Percentiles rank a stretch among this genome's conserved stretches.
Conservation (phyloP, 805 yeast genomes). For the Yarrowia deformans region DNA sequence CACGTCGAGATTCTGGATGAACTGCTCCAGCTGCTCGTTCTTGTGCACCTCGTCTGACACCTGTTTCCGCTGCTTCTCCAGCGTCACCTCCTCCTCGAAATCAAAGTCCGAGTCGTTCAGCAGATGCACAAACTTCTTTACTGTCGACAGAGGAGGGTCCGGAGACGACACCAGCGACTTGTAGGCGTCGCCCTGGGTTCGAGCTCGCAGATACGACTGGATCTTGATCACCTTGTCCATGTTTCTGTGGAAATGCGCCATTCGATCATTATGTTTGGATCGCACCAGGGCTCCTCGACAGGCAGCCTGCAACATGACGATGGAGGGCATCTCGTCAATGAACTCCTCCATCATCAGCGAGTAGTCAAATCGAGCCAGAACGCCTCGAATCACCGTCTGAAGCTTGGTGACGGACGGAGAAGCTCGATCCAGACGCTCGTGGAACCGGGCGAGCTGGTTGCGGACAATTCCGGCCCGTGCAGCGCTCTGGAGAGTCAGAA, state of each 20-base stretch:
- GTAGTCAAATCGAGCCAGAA: slow-evolving; percentile 49
- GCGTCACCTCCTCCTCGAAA: slow-evolving; percentile 72
- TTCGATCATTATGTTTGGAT: slow-evolving; percentile 45
- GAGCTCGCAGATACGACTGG: slow-evolving; percentile 76
- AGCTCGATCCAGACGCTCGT: slow-evolving; percentile 43
- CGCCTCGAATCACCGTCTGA: slow-evolving; percentile 53
- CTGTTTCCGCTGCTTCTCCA: slow-evolving; percentile 70
- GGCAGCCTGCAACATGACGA: slow-evolving; percentile 50
- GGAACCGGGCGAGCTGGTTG: slow-evolving; percentile 38
- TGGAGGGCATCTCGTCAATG: slow-evolving; percentile 48
- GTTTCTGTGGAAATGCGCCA: slow-evolving; percentile 62
- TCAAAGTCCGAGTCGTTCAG: slow-evolving; percentile 76
- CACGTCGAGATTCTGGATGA: slow-evolving; percentile 76
- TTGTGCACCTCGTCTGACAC: slow-evolving; percentile 73
- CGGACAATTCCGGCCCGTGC: slow-evolving; percentile 29
- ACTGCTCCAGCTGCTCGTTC: slow-evolving; percentile 75
- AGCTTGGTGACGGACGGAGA: slow-evolving; percentile 47
- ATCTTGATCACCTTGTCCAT: slow-evolving; percentile 68
- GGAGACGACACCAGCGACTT: slow-evolving; percentile 69
- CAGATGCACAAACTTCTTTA: slow-evolving; percentile 76
- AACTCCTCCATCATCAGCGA: slow-evolving; percentile 49
- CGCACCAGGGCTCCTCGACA: slow-evolving; percentile 50
- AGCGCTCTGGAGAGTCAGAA: background rate
- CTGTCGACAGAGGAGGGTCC: slow-evolving; percentile 80
- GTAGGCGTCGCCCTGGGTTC: slow-evolving; percentile 74